Base-by-base conservation (phyloP, 2,329 filamentous ascomycete species). In the Aspergillus jensenii region DNA sequence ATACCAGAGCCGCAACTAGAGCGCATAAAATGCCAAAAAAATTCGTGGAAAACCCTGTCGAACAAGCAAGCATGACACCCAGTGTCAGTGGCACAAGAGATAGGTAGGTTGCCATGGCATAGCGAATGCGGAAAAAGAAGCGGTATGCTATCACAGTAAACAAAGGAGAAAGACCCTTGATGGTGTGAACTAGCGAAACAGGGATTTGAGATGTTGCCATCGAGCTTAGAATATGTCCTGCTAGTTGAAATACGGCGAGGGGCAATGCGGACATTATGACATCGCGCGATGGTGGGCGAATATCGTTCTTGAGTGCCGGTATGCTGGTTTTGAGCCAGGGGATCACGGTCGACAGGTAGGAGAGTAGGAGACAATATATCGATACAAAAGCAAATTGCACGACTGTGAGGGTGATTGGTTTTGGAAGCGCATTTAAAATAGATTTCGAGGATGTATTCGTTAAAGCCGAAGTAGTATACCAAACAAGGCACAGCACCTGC, bases 401-500 rank as follows among this genome's bases (percentile, higher is more conserved):
- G 58, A 96, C 82, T 1, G 93, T 98, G 67, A 98, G 84, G 19
- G 93, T 97, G 33, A 95, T 90, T 1, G 93, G 93, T 76, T 91
- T 95, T 58, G 90, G 87, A 65, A 97, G 91, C 44, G 91, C 90
- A 65, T 91, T 97, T 61, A 98, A 82, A 70, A 99, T 99, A 17
- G 93, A 90, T 78, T 99, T 99, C 52, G 95, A 97, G 23, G 95
- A 98, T 2, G 95, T 97, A 74, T 98, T 99, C 61, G 95, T 97
- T 66, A 98, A 81, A 62, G 96, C 95, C 44, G 93, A 98, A 23
- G 93, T 96, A 73, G 90, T 84, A 80, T 98, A 99, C 95, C 95
- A 98, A 70, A 93, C 78, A 58, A 93, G 79, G 76, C 93, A 98
- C 49, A 97, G 87, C 51, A 84, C 77, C 93, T 97, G 75, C 39